Conservation (phyloP, 768 basidiomycete genomes). For the Tylopilus plumbeoviolaceoides region DNA sequence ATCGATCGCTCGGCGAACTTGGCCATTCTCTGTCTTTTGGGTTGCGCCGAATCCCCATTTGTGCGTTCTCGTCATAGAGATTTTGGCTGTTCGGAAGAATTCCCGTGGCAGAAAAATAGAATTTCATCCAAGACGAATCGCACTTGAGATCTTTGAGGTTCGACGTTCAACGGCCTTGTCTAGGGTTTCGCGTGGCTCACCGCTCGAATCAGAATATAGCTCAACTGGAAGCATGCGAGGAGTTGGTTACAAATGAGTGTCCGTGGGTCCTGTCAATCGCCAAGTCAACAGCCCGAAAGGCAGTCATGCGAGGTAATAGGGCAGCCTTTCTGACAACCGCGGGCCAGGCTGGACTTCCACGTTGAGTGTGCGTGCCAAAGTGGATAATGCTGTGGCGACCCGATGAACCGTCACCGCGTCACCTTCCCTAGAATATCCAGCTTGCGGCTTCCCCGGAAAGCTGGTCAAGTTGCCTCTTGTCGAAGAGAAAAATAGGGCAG, state of each 20-base stretch:
- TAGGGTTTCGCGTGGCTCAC: conserved; percentile 21
- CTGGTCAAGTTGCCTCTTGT: conserved; percentile 7
- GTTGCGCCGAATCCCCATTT: conserved; percentile 27
- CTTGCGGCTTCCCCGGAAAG: conserved; percentile 10
- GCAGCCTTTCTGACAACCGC: conserved; percentile 16
- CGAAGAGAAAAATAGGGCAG: conserved; percentile 2
- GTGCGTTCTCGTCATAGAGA: conserved; percentile 17
- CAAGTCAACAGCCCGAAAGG: conserved; percentile 22
- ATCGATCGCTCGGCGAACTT: conserved; percentile 22
- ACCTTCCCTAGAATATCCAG: conserved; percentile 6
- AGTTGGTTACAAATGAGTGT: conserved; percentile 17
- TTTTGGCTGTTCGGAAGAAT: conserved; percentile 21
- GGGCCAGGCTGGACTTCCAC: conserved; percentile 15
- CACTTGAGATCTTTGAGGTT: conserved; percentile 24
- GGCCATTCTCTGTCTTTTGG: conserved; percentile 1
- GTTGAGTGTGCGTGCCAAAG: conserved; percentile 19
- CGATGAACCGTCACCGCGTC: conserved; percentile 7
- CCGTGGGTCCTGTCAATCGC: conserved; percentile 23
- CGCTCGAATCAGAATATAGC: conserved; percentile 19
- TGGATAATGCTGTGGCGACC: conserved; percentile 13
- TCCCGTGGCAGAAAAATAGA: conserved; percentile 16
- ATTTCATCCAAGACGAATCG: conserved; percentile 20
- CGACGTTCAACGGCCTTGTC: conserved; percentile 14
- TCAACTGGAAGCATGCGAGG: conserved; percentile 6
- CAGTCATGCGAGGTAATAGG: conserved; percentile 16